Percentiles rank a stretch among this genome's conserved stretches.
Conservation (phyloP, 2,329 filamentous ascomycete genomes). For the Botryotinia globosa region DNA sequence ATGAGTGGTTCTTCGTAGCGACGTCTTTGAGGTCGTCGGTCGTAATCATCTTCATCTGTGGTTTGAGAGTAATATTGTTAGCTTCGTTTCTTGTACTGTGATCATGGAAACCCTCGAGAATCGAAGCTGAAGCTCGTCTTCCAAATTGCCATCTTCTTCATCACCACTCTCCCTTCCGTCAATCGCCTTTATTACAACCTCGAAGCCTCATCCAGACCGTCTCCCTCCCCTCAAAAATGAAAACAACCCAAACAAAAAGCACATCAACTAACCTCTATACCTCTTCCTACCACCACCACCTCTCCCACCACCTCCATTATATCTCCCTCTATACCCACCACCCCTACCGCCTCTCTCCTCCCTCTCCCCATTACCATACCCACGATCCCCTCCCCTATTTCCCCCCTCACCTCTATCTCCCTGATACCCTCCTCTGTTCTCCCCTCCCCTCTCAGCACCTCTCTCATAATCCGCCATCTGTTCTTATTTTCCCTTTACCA, state of each 20-base stretch:
- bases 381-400: neutral
- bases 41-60: conserved; percentile 73
- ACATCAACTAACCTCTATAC: conserved; percentile 63
- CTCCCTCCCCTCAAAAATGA: neutral
- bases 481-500: neutral
- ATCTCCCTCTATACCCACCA: conserved; percentile 41
- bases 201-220: neutral
- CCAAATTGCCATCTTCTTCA: neutral
- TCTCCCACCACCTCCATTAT: conserved; percentile 38
- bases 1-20: conserved; percentile 71
- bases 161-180: neutral
- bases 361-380: conserved; percentile 36
- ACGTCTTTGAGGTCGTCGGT: conserved; percentile 69
- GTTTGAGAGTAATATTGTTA: conserved; percentile 24
- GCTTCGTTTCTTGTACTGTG: conserved; percentile 25
- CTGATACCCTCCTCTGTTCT: neutral
- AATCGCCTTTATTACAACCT: neutral
- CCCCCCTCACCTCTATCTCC: neutral
- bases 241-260: neutral
- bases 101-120: neutral
- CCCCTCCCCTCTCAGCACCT: neutral
- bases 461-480: conserved; percentile 9
- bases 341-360: conserved; percentile 4
- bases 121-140: neutral
- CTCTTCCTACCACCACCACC: conserved; percentile 71